Conservation (phyloP, 2,329 filamentous ascomycete species). For the Phyllosticta citrichinensis region DNA sequence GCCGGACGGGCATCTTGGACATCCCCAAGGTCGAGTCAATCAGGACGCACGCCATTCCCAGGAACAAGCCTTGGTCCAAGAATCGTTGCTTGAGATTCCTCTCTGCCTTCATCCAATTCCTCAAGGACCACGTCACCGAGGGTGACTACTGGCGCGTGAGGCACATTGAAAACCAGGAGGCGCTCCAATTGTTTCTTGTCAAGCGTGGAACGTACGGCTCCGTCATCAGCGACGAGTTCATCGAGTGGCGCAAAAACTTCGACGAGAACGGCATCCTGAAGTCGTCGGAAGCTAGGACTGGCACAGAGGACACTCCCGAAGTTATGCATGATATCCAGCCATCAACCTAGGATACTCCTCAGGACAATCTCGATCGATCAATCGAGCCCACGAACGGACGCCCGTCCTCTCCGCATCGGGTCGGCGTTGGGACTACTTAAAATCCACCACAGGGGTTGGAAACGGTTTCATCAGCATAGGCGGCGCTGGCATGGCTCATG, state of each 20-base stretch:
- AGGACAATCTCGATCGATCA: not conserved
- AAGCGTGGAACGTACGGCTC: not conserved
- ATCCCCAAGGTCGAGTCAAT: conserved; percentile 59
- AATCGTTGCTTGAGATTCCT: not conserved
- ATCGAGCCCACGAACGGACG: too few relatives aligned
- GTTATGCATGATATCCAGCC: not conserved
- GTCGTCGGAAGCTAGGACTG: not conserved
- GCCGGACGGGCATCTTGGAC: conserved; percentile 57
- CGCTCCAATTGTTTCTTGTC: not conserved
- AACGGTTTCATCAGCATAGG: too few relatives aligned
- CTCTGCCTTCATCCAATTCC: not conserved
- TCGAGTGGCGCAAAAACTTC: not conserved
- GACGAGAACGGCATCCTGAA: not conserved
- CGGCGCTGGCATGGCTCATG: too few relatives aligned
- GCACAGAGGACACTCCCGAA: not conserved
- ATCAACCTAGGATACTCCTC: not conserved
- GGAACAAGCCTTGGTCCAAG: conserved; percentile 27
- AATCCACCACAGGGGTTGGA: too few relatives aligned
- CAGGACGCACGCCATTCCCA: conserved; percentile 68
- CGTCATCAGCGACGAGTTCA: not conserved
- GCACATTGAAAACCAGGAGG: not conserved
- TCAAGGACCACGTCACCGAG: not conserved
- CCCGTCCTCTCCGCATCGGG: too few relatives aligned
- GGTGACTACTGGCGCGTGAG: not conserved
- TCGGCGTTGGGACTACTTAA: too few relatives aligned